Base-by-base conservation (phyloP, 2,329 filamentous ascomycete species). In the Pseudogymnoascus sp. region DNA sequence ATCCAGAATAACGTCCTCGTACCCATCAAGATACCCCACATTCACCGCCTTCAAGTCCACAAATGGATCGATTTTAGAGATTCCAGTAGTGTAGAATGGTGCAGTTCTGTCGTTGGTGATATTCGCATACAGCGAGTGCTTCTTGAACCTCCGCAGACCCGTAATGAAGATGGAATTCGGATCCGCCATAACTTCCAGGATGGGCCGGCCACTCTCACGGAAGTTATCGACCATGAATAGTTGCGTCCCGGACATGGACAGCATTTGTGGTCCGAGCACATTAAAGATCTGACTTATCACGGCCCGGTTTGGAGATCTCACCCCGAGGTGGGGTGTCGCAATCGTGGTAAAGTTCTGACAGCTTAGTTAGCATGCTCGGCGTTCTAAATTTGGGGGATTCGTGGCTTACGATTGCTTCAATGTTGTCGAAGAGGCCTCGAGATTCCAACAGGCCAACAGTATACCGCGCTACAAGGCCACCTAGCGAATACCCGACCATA, bases 191-290 rank as follows among this genome's bases (percentile, higher is more conserved):
- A 97, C 80, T 57, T 88, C 82, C 18, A 97, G 81, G 8, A 97
- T 78, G 0, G 92, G 90, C 39, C 86, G 82, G n/a, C 84, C 86
- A 0, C 90, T 96, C 64, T 90, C 85, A 62, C 91, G 85, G 73
- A 97, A 97, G 4, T 82, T 78, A 75, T 97, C 93, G 63, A 94
- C 88, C 61, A 85, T 85, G 72, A 97, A 97, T 8, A 97, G 79
- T 72, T 97, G 93, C 58, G 87, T 81, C 4, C 93, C 93, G 0
- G 91, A 96, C 70, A 84, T 86, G 62, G 90, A 95, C 4, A 97
- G 75, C 0, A 88, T 91, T 61, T 88, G 82, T 1, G 91, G 87
- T 47, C 91, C 93, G 3, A 97, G 73, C n/a, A 88, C 82, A 71
- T 97, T 97, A 85, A 79, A 97, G 62, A 88, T 76, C 70, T 80